Conservation (phyloP, 2,329 filamentous ascomycete genomes). For the Nemania sp. region DNA sequence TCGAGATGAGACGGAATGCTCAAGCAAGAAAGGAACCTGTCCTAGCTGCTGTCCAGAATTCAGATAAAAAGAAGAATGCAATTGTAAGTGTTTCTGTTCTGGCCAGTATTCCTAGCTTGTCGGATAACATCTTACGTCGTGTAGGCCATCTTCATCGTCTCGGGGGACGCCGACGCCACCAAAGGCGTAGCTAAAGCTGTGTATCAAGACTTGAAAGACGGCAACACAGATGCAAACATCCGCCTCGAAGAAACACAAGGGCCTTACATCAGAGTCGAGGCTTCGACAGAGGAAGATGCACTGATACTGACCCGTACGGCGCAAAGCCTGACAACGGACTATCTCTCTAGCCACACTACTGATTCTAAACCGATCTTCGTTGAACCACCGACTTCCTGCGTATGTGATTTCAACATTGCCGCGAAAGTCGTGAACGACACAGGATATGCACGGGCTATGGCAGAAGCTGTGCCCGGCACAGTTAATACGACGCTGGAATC, state of each 20-base stretch:
- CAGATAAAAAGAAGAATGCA: not conserved
- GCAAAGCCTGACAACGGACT: constrained; percentile 13
- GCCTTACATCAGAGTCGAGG: constrained; percentile 26
- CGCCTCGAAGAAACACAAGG: constrained; percentile 13
- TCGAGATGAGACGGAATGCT: not conserved
- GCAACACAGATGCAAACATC: constrained; percentile 39
- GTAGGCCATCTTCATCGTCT: constrained; percentile 18
- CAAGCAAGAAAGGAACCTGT: not conserved
- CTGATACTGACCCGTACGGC: constrained; percentile 24
- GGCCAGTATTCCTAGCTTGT: not conserved
- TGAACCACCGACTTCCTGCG: constrained; percentile 27
- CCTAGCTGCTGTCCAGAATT: not conserved
- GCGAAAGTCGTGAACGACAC: constrained; percentile 14
- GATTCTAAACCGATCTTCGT: constrained; percentile 24
- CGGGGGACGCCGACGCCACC: not conserved
- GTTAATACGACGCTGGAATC: not conserved
- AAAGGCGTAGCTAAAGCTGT: constrained; percentile 11
- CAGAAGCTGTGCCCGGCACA: constrained; percentile 14
- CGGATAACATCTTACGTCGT: constrained; percentile 1
- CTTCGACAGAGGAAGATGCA: constrained; percentile 20
- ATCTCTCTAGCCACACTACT: constrained; percentile 16
- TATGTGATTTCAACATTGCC: constrained; percentile 20
- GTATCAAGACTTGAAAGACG: constrained; percentile 45
- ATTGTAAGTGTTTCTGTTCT: constrained; percentile 13
- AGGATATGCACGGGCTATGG: constrained; percentile 12